Percentiles rank a stretch among this genome's conserved stretches.
These are phyloP conservation scores for Gynochthodes officinalis DNA, from an alignment of 257 asterid species.

Conservation along the genomic window DNA sequence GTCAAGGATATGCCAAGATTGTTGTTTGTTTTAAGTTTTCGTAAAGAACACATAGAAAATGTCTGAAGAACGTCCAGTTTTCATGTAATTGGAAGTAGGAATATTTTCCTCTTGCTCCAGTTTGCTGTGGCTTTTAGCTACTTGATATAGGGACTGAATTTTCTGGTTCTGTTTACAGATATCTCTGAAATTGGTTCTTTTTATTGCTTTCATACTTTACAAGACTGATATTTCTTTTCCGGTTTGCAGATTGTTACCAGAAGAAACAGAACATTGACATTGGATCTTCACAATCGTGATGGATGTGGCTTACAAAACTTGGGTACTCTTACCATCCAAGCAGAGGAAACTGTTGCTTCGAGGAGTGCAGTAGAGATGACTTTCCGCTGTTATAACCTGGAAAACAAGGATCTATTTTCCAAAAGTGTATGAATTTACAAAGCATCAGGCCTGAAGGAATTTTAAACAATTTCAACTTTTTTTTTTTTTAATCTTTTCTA, in stretches of 20 bases:
- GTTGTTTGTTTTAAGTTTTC: neutral
- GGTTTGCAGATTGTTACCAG: constrained; percentile 56
- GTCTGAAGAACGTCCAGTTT: neutral
- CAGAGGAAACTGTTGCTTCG: constrained; percentile 70
- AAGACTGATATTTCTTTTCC: neutral
- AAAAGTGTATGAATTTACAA: constrained; percentile 50
- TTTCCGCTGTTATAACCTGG: constrained; percentile 50
- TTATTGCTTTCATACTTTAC: neutral
- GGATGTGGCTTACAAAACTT: constrained; percentile 39
- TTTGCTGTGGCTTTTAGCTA: neutral
- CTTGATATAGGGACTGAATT: neutral
- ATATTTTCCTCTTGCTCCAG: neutral
- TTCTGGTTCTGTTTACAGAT: neutral
- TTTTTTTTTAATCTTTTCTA: constrained; percentile 12
- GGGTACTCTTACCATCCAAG: constrained; percentile 59
- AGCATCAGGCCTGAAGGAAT: neutral
- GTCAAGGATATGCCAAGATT: neutral
- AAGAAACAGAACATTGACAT: constrained; percentile 41
- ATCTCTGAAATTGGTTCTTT: neutral
- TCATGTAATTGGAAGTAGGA: neutral
- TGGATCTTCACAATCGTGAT: constrained; percentile 43
- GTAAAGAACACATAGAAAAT: neutral
- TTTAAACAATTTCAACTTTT: neutral
- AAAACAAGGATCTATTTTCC: constrained; percentile 67
- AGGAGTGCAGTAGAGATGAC: constrained; percentile 58